Conservation (phyloP, 2,329 filamentous ascomycete species). For the Paracoccidioides brasiliensis region DNA sequence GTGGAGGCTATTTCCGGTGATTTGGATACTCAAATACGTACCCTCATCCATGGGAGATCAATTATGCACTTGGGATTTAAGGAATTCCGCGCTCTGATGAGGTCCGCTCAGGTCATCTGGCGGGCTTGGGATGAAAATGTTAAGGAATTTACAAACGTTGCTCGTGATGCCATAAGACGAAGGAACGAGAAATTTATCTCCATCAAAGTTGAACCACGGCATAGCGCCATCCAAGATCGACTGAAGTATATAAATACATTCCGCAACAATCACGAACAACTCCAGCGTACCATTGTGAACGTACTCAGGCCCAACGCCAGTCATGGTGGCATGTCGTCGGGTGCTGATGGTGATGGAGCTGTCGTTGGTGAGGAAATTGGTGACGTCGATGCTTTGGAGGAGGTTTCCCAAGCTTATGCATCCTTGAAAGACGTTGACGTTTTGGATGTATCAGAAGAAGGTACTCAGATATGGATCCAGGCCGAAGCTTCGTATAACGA, state of each 20-base stretch:
- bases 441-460: conserved; percentile 78
- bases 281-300: conserved; percentile 90
- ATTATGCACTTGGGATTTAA: conserved; percentile 85
- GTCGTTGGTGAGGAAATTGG: conserved; percentile 86
- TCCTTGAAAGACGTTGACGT: conserved; percentile 90
- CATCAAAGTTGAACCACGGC: conserved; percentile 85
- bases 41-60: conserved; percentile 69
- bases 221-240: conserved; percentile 77
- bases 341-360: conserved; percentile 42
- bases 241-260: conserved; percentile 92
- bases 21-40: conserved; percentile 73
- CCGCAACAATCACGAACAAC: conserved; percentile 91
- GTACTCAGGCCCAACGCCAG: conserved; percentile 70
- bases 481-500: conserved; percentile 96
- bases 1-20: conserved; percentile 95
- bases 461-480: conserved; percentile 82
- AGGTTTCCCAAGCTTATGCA: conserved; percentile 89
- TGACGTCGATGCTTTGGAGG: conserved; percentile 91
- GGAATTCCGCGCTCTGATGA: conserved; percentile 80
- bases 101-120: conserved; percentile 73
- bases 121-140: conserved; percentile 87
- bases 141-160: conserved; percentile 96
- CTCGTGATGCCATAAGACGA: conserved; percentile 82
- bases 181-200: conserved; percentile 97
- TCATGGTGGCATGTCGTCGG: conserved; percentile 37